phyloP scores from a whole-genome alignment of 352 stramenopile species.

The Pythium apleroticum region DNA sequence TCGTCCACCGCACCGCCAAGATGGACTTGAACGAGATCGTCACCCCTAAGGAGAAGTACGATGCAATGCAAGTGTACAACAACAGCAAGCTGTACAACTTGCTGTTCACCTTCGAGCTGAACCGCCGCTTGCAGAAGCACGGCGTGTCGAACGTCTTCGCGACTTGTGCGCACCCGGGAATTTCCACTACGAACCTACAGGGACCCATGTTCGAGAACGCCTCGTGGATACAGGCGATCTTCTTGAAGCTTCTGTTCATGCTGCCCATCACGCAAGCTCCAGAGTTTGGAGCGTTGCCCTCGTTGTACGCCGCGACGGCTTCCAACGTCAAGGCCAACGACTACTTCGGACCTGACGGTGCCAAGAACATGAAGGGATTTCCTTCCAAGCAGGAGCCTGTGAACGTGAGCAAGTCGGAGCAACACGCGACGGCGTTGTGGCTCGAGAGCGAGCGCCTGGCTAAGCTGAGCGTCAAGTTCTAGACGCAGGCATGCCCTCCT shows the following conservation, averaged over 20 bases:
- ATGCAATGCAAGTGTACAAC: conserved; percentile 25
- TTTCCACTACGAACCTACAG: conserved; percentile 34
- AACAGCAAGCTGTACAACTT: conserved; percentile 49
- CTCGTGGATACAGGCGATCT: conserved; percentile 31
- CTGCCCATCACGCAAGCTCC: conserved; percentile 39
- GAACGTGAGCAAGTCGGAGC: conserved; percentile 32
- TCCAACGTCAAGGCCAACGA: conserved; percentile 31
- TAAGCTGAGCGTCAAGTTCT: too few species aligned
- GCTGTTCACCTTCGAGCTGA: conserved; percentile 47
- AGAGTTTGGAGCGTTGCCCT: conserved; percentile 40
- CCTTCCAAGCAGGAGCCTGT: conserved; percentile 33
- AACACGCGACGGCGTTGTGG: conserved; percentile 41
- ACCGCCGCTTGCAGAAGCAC: conserved; percentile 30
- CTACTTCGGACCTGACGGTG: conserved; percentile 30
- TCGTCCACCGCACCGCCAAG: conserved; percentile 5
- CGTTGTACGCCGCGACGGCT: conserved; percentile 43
- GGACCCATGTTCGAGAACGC: conserved; percentile 26
- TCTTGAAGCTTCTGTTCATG: conserved; percentile 31
- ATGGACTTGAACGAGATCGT: conserved; percentile 17
- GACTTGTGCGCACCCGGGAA: conserved; percentile 33
- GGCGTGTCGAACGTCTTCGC: conserved; percentile 28
- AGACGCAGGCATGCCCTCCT: too few species aligned
- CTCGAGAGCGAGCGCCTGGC: conserved; percentile 26
- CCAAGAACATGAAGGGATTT: not conserved
- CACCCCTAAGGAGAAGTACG: conserved; percentile 20